Conservation (phyloP, 306 rosid genomes). For the Fagus crenata region DNA sequence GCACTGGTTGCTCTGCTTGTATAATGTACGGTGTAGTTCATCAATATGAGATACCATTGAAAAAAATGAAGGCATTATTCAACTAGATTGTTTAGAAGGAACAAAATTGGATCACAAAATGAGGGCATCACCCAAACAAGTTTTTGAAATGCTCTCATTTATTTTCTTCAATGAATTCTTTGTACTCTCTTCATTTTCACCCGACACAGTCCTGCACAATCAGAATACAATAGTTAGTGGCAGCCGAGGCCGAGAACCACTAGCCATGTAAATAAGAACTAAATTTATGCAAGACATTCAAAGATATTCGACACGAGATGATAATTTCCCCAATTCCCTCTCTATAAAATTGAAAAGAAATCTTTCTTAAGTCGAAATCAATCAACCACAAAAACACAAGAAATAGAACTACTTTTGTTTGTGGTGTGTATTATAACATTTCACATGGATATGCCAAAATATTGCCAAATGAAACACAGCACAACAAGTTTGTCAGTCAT, state of each 20-base stretch:
- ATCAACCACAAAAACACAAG: not conserved
- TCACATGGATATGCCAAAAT: not conserved
- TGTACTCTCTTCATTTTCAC: conserved; percentile 96
- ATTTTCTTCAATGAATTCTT: conserved; percentile 72
- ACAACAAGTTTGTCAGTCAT: too few relatives aligned
- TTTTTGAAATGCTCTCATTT: conserved; percentile 39
- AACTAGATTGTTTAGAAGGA: conserved; percentile 17
- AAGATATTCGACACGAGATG: not conserved
- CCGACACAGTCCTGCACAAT: conserved; percentile 68
- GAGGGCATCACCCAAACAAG: not conserved
- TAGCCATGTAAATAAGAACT: conserved; percentile 12
- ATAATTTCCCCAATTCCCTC: not conserved
- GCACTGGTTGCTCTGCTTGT: conserved; percentile 25
- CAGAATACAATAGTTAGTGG: conserved; percentile 14
- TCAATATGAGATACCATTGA: conserved; percentile 15
- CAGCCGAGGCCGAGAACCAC: conserved; percentile 15
- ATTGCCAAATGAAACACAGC: too few relatives aligned
- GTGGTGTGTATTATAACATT: not conserved
- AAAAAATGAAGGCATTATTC: conserved; percentile 25
- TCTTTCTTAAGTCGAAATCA: not conserved
- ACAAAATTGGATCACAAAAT: conserved; percentile 10
- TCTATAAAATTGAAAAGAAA: not conserved
- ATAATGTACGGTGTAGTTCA: conserved; percentile 29
- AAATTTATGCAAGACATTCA: not conserved
- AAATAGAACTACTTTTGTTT: not conserved